Percentiles rank a stretch among this genome's conserved stretches.
These are phyloP conservation scores for Saururus chinensis DNA, from an alignment of 164 flowering plant species.

Conservation along the genomic window DNA sequence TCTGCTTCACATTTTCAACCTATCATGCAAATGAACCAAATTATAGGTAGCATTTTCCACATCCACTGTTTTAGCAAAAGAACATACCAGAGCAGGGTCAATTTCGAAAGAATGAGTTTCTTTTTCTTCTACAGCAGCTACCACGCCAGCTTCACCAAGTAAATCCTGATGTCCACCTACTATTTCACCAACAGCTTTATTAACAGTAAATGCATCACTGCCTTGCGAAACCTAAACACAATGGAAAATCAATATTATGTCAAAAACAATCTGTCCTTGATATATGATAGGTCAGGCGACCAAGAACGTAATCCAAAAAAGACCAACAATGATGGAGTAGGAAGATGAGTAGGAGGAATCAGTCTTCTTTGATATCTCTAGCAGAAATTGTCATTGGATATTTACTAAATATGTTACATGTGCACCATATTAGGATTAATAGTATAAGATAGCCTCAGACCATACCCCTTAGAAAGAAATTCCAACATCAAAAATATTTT, in stretches of 20 bases:
- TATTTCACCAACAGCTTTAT: constrained; percentile 71
- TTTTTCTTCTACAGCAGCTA: constrained; percentile 78
- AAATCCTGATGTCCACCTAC: constrained; percentile 56
- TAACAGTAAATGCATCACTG: constrained; percentile 53
- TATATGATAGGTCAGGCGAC: too few relatives aligned
- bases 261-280: neutral
- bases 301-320: too few relatives aligned
- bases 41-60: neutral
- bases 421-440: too few relatives aligned
- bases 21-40: constrained; percentile 12
- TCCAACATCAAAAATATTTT: too few relatives aligned
- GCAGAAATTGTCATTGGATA: too few relatives aligned
- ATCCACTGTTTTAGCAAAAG: neutral
- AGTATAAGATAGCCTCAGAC: too few relatives aligned
- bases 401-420: too few relatives aligned
- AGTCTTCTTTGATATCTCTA: too few relatives aligned
- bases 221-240: constrained; percentile 35
- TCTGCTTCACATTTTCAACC: constrained; percentile 98
- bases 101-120: constrained; percentile 92
- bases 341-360: too few relatives aligned
- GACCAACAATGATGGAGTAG: too few relatives aligned
- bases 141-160: constrained; percentile 68
- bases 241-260: neutral
- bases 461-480: too few relatives aligned
- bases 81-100: constrained; percentile 73